These are phyloP conservation scores for Craterostigma plantagineum DNA, from an alignment of 257 asterid species.

Conservation along the genomic window DNA sequence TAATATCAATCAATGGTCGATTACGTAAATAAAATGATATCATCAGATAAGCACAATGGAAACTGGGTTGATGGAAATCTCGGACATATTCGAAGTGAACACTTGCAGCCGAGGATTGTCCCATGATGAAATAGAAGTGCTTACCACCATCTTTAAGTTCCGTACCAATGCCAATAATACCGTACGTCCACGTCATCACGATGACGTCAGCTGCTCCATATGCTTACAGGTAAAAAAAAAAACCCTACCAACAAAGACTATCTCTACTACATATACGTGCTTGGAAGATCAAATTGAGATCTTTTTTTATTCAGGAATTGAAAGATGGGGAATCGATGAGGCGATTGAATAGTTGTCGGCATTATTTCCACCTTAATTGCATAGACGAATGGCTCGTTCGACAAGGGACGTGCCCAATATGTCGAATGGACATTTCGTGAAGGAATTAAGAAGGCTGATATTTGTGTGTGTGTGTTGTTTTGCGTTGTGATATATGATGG, in stretches of 20 bases:
- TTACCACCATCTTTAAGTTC: conserved; percentile 29
- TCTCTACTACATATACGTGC: no score
- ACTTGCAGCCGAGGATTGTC: conserved; percentile 40
- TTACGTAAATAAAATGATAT: neutral
- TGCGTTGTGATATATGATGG: no score
- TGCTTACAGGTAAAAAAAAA: conserved; percentile 40
- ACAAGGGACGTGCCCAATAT: conserved; percentile 66
- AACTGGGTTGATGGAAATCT: conserved; percentile 47
- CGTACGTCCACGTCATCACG: conserved; percentile 4
- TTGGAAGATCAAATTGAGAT: no score
- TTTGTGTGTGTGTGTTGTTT: no score
- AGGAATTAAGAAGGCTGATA: no score
- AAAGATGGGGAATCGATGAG: conserved; percentile 41
- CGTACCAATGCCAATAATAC: neutral
- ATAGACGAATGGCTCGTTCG: conserved; percentile 68
- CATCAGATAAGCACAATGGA: conserved; percentile 58
- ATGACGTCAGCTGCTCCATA: conserved; percentile 41
- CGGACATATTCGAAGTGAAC: conserved; percentile 66
- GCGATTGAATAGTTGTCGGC: conserved; percentile 45
- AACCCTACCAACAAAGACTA: no score
- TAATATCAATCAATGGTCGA: neutral
- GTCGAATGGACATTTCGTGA: conserved; percentile 39
- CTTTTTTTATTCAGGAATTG: conserved; percentile 23
- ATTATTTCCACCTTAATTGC: conserved; percentile 53
- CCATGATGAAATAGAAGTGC: conserved; percentile 23